These are phyloP conservation scores for Lodderomyces theae DNA, from an alignment of 1,139 yeast species.

Conservation along the genomic window DNA sequence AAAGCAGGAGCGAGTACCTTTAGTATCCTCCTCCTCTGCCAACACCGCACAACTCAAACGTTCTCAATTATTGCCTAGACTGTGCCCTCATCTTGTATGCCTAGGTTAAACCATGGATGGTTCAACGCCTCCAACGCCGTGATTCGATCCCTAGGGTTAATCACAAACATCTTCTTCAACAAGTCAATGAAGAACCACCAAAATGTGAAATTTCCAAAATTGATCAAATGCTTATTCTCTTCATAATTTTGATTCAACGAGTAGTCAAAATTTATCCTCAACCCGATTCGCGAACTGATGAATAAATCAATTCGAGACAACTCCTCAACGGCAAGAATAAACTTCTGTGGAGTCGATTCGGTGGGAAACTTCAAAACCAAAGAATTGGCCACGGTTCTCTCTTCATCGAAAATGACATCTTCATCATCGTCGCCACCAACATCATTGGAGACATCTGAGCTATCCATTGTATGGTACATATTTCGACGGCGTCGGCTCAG, in stretches of 20 bases:
- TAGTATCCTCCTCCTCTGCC: too few species aligned
- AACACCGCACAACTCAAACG: neutral
- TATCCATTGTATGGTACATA: slow-evolving; percentile 11
- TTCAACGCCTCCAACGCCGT: slow-evolving; percentile 68
- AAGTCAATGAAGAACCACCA: slow-evolving; percentile 78
- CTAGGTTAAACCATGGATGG: slow-evolving; percentile 76
- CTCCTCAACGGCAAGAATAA: slow-evolving; percentile 51
- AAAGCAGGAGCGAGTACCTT: too few species aligned
- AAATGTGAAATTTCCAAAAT: slow-evolving; percentile 58
- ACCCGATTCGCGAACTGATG: slow-evolving; percentile 38
- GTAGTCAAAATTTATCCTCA: slow-evolving; percentile 40
- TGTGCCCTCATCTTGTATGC: slow-evolving; percentile 80
- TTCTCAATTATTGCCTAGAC: slow-evolving; percentile 8
- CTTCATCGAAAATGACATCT: slow-evolving; percentile 33
- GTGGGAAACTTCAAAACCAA: slow-evolving; percentile 36
- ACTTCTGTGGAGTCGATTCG: slow-evolving; percentile 41
- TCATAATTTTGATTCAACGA: slow-evolving; percentile 42
- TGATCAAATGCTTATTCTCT: slow-evolving; percentile 37
- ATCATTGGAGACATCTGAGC: slow-evolving; percentile 19
- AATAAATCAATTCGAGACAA: slow-evolving; percentile 52
- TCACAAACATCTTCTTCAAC: slow-evolving; percentile 56
- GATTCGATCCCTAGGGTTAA: slow-evolving; percentile 62
- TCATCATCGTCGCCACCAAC: slow-evolving; percentile 25
- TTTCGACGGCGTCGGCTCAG: neutral
- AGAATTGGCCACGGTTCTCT: slow-evolving; percentile 24